Evolutionary conservation across 106 monocot genomes (phyloP), one percentile per base, ranked within the genome.

Genomic region (Triglochin maritima): DNA sequence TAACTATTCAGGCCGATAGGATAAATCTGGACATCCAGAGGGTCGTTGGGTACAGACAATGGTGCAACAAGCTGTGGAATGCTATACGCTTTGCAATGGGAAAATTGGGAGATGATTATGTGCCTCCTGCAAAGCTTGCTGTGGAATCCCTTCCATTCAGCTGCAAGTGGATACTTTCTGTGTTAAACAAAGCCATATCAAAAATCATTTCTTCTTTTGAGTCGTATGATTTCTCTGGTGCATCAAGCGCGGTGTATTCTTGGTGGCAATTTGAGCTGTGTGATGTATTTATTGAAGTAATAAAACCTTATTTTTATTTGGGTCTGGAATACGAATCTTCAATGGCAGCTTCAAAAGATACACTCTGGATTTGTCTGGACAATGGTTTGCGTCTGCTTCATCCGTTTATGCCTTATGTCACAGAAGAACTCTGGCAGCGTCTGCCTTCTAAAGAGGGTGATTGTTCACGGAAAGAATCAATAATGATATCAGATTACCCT

Each of bases 41-140:
- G 69, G 98, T 98, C n/a, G 74, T 88, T 48, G 86, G 86, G 3
- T 98, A 89, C 47, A 67, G 98, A 48, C 88, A 92, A 46, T 98
- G 98, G 98, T 98, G 98, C 69, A 98, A 98, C 62, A 98, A 98
- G 69, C 66, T 98, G 29, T 98, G 98, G 98, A 98, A 98, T 81
- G 98, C 92, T 29, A 82, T 92, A 70, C 86, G 98, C 44, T 98
- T 98, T 77, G 92, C 98, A 17, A 88, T 92, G 86, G 77, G 74
- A 69, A 98, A 98, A 66, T 73, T 98, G 55, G 98, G 88, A 63
- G 84, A 92, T 79, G 47, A 82, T 59, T 98, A 92, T 77, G 49
- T 76, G 44, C 98, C 98, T 53, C 82, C 92, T 17, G 47, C 61
- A 11, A 62, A 46, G 17, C 17, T 89, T 72, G 68, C 17, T 16